A percentile compares a stretch with the other conserved stretches of the same genome.
These are phyloP conservation scores for Kokia cookei DNA, from an alignment of 441 rosid genomes.

Conservation along the genomic window DNA sequence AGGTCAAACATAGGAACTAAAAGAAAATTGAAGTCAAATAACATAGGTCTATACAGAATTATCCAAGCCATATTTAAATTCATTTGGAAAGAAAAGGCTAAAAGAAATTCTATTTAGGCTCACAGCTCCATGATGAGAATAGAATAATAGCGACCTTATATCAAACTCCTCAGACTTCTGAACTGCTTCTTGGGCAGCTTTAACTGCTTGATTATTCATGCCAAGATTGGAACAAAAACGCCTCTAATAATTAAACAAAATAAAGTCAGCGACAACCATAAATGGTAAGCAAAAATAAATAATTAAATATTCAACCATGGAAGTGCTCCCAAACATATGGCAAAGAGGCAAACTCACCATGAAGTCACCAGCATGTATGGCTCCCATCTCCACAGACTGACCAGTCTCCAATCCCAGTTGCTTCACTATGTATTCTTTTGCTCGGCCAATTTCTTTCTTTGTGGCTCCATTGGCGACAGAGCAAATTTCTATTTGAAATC, in stretches of 20 bases:
- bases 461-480: conserved; percentile 97
- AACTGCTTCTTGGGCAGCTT: conserved; percentile 96
- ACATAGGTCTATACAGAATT: not conserved
- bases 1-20: too few relatives aligned
- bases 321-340: not conserved
- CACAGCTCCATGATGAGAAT: not conserved
- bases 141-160: conserved; percentile 55
- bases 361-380: conserved; percentile 96
- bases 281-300: conserved; percentile 3
- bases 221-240: conserved; percentile 97
- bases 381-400: conserved; percentile 91
- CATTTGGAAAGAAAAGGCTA: not conserved
- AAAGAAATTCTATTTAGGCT: not conserved
- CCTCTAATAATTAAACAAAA: conserved; percentile 41
- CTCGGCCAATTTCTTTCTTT: conserved; percentile 97
- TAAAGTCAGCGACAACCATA: conserved; percentile 9
- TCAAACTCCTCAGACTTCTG: conserved; percentile 92
- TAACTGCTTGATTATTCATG: conserved; percentile 93
- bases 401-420: conserved; percentile 92
- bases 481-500: conserved; percentile 83
- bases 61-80: not conserved
- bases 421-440: conserved; percentile 96
- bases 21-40: too few relatives aligned
- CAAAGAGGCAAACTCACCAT: conserved; percentile 46
- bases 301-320: not conserved